Percentiles rank a stretch among this genome's conserved stretches.
These are phyloP conservation scores for Cryptococcus hybrid DNA, from an alignment of 1,284 basidiomycete species.

Conservation along the genomic window DNA sequence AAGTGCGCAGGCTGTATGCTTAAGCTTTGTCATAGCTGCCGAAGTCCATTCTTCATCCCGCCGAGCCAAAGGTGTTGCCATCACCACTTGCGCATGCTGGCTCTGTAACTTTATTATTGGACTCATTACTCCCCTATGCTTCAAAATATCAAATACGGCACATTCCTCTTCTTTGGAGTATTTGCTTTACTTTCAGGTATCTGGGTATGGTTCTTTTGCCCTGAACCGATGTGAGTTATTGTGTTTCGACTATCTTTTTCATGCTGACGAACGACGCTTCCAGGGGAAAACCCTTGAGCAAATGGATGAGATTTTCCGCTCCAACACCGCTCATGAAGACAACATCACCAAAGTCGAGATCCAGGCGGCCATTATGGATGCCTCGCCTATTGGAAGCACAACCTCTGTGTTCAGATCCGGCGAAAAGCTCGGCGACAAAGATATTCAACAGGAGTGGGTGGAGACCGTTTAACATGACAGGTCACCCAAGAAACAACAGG, in stretches of 20 bases:
- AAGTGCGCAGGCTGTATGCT: background rate
- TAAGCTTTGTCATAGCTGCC: constrained; percentile 9
- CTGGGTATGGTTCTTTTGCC: constrained; percentile 21
- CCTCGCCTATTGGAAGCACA: too few relatives aligned
- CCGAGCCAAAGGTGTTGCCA: background rate
- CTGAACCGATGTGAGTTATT: constrained; percentile 23
- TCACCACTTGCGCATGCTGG: constrained; percentile 31
- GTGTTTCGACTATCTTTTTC: too few relatives aligned
- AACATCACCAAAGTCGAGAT: constrained; percentile 3
- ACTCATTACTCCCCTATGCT: constrained; percentile 32
- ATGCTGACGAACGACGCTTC: too few relatives aligned
- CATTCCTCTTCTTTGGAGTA: constrained; percentile 29
- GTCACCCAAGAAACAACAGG: too few relatives aligned
- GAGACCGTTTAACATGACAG: background rate
- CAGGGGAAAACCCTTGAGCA: constrained; percentile 20
- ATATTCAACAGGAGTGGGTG: background rate
- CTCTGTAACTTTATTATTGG: constrained; percentile 29
- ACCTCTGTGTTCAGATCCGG: background rate
- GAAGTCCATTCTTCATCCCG: constrained; percentile 28
- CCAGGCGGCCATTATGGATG: background rate
- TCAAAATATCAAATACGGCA: constrained; percentile 20
- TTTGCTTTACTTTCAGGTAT: constrained; percentile 15
- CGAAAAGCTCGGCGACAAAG: background rate
- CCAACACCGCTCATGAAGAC: constrained; percentile 15
- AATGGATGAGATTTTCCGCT: constrained; percentile 24